phyloP scores from a whole-genome alignment of 1,284 basidiomycete genomes.

The Pseudozyma sp. region DNA sequence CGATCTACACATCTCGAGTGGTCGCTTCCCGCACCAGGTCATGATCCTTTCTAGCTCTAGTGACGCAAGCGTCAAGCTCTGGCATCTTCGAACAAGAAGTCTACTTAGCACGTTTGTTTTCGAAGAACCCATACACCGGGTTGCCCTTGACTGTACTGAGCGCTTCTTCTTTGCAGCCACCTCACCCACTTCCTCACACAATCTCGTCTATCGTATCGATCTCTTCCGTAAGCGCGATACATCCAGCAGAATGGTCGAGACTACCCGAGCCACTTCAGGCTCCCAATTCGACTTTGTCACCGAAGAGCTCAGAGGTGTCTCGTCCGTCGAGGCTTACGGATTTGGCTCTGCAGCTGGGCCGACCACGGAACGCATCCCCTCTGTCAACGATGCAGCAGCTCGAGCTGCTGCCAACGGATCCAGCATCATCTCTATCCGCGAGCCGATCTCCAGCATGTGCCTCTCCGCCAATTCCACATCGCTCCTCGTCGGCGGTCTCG shows the following conservation, averaged over 20 bases:
- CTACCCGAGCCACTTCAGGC: conserved; percentile 17
- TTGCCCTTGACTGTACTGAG: conserved; percentile 85
- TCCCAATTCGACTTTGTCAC: conserved; percentile 38
- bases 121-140: conserved; percentile 76
- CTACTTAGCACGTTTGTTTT: conserved; percentile 86
- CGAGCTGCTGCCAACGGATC: conserved; percentile 25
- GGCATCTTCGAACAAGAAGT: conserved; percentile 81
- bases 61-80: conserved; percentile 94
- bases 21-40: conserved; percentile 78
- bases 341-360: conserved; percentile 28
- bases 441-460: conserved; percentile 75
- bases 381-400: conserved; percentile 9
- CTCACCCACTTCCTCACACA: conserved; percentile 69
- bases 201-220: conserved; percentile 81
- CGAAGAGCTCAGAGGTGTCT: conserved; percentile 28
- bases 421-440: conserved; percentile 37
- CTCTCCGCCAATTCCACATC: conserved; percentile 81
- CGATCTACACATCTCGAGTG: conserved; percentile 82
- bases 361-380: conserved; percentile 24
- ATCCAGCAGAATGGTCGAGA: conserved; percentile 32
- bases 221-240: conserved; percentile 74
- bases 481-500: conserved; percentile 68
- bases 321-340: conserved; percentile 28
- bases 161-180: conserved; percentile 84
- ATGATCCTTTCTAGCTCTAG: conserved; percentile 83